Conservation (phyloP, 2,329 filamentous ascomycete species). For the Tolypocladium inflatum region DNA sequence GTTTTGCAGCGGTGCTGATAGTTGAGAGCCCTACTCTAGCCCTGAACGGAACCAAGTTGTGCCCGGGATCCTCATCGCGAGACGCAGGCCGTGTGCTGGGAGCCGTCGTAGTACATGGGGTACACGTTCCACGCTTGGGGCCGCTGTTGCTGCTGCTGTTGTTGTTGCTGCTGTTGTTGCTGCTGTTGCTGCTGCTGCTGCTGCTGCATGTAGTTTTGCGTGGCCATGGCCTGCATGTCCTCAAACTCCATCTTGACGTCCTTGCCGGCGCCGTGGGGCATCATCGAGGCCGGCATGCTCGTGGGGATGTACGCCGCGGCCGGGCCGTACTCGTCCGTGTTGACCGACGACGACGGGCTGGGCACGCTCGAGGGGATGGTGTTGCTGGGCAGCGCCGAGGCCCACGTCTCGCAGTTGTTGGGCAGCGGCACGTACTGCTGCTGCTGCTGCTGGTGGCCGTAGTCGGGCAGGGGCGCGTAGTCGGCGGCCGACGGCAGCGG, state of each 20-base stretch:
- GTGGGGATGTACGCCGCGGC: conserved; percentile 35
- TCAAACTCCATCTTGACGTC: conserved; percentile 31
- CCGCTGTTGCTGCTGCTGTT: conserved; percentile 14
- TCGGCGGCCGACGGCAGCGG: conserved; percentile 32
- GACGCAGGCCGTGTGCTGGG: conserved; percentile 6
- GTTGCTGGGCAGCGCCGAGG: conserved; percentile 31
- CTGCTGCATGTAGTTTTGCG: conserved; percentile 16
- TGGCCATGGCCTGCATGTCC: conserved; percentile 18
- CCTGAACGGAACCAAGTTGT: not conserved
- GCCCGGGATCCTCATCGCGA: conserved; percentile 2
- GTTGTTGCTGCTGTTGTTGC: conserved; percentile 12
- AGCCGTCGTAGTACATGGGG: conserved; percentile 19
- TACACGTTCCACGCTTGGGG: conserved; percentile 22
- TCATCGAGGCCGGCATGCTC: conserved; percentile 35
- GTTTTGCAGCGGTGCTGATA: not conserved
- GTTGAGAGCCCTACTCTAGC: not conserved
- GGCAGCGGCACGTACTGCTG: conserved; percentile 23
- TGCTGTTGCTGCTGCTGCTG: conserved; percentile 16
- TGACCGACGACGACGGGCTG: conserved; percentile 40
- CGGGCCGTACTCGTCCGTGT: conserved; percentile 35
- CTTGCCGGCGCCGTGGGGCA: conserved; percentile 22
- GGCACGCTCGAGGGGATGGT: conserved; percentile 37
- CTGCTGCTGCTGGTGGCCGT: conserved; percentile 26
- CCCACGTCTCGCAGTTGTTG: conserved; percentile 37
- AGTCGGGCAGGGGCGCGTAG: conserved; percentile 33